These are phyloP conservation scores for Aphanomyces euteiches DNA, from an alignment of 352 stramenopile species.

Conservation along the genomic window DNA sequence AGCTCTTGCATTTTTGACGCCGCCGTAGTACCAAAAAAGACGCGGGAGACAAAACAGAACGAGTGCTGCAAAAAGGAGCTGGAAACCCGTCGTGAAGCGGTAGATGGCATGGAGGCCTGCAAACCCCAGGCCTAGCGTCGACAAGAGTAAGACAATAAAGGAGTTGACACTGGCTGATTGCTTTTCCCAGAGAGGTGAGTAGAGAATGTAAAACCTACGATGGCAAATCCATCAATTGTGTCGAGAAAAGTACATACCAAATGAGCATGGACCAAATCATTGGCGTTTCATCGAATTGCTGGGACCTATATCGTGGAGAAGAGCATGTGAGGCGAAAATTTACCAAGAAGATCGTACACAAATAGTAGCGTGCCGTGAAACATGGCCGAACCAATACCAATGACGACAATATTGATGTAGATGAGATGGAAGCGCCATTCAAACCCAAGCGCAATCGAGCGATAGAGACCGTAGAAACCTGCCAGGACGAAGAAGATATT, in stretches of 20 bases:
- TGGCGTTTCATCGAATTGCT: constrained; percentile 81
- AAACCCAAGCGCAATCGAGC: constrained; percentile 59
- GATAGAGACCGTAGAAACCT: constrained; percentile 65
- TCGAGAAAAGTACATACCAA: constrained; percentile 38
- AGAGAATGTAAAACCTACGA: constrained; percentile 75
- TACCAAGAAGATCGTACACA: constrained; percentile 39
- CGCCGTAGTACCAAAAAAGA: constrained; percentile 56
- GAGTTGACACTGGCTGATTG: constrained; percentile 49
- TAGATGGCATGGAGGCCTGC: constrained; percentile 70
- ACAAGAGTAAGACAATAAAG: constrained; percentile 47
- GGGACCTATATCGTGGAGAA: constrained; percentile 37
- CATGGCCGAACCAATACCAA: constrained; percentile 74
- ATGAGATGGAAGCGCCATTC: constrained; percentile 72
- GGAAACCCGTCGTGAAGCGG: constrained; percentile 72
- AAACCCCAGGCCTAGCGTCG: constrained; percentile 56
- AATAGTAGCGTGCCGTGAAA: constrained; percentile 84
- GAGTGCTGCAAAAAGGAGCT: constrained; percentile 67
- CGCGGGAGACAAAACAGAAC: constrained; percentile 49
- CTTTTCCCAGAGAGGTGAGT: constrained; percentile 49
- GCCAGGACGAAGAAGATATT: constrained; percentile 75
- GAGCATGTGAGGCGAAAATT: constrained; percentile 2
- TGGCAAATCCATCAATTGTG: background rate
- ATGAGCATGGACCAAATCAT: constrained; percentile 81
- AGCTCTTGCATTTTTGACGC: constrained; percentile 52
- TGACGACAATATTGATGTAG: constrained; percentile 73